These are phyloP conservation scores for Paulownia fortunei DNA, from an alignment of 257 asterid species.

Conservation along the genomic window DNA sequence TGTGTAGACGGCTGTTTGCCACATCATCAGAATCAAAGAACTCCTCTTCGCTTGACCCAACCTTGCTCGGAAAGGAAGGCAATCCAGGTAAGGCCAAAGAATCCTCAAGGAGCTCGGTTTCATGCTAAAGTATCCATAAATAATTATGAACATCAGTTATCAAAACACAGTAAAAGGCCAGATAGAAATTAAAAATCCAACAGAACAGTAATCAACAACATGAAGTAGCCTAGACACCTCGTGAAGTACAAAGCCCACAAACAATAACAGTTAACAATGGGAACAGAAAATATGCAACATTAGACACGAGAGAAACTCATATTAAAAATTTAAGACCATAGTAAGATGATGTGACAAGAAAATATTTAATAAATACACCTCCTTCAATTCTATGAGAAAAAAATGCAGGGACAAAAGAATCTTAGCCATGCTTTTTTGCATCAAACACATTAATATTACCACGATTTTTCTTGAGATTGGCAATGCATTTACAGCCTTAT, in stretches of 20 bases:
- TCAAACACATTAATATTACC: background rate
- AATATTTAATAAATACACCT: background rate
- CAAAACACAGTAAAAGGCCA: background rate
- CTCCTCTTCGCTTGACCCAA: conserved; percentile 92
- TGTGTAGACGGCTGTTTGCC: conserved; percentile 63
- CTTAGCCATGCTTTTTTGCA: background rate
- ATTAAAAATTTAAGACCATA: background rate
- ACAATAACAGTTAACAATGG: background rate
- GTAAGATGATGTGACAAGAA: background rate
- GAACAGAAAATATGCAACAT: background rate
- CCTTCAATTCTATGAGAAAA: background rate
- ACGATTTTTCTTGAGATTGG: background rate
- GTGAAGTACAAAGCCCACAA: background rate
- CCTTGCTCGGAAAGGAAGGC: conserved; percentile 87
- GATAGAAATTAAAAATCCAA: background rate
- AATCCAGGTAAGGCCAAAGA: conserved; percentile 81
- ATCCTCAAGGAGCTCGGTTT: conserved; percentile 89
- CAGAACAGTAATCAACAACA: background rate
- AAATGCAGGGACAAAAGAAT: too few species aligned
- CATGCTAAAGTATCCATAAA: conserved; percentile 66
- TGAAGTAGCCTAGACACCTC: background rate
- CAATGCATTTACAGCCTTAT: background rate
- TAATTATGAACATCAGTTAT: conserved; percentile 2
- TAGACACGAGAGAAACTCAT: background rate
- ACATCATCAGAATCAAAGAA: conserved; percentile 88